Evolutionary conservation across 176 grass and related monocot species (phyloP), one percentile per base, ranked within the genome.

Genomic region (Paspalum notatum): DNA sequence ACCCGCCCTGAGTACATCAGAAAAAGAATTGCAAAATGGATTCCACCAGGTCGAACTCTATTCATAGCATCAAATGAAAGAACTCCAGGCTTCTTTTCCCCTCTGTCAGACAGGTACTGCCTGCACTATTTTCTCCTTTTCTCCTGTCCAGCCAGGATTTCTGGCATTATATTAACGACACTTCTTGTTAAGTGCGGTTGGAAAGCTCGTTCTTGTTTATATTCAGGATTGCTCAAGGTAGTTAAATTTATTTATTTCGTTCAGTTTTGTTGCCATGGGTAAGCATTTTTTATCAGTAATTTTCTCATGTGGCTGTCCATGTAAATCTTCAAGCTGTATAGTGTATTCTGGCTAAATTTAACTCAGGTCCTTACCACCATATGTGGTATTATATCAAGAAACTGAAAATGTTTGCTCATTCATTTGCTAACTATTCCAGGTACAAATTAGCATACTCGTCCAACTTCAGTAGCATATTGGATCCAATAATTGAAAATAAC

Each of bases 21-120:
- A 63, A 87, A 77, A 56, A 89, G 81, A 80, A 95, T 94, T 80
- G 84, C 82, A 59, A 90, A 95, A 71, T 95, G 92, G 92, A 91
- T 95, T 56, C 89, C 92, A 87, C 78, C 73, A 59, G 89, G 92
- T 67, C 76, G 89, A 25, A 95, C 84, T 71, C 48, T 95, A 44
- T 91, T 64, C 82, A 80, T 91, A 56, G 92, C 92, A 80, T 95
- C 89, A 59, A 91, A 95, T 80, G 92, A 91, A 76, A 95, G 92
- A 51, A 67, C 71, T 80, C 87, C 89, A 57, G 87, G 89, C 21
- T 95, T 91, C 77, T 91, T 95, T 68, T 86, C 92, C 21, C 50
- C 87, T 76, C 84, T 95, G 42, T 87, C 92, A 67, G 53, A 83
- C 74, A 57, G 78, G 89, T 95, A 91, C 51, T 12, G 11, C 22